These are phyloP conservation scores for Rhizopogon vinicolor DNA, from an alignment of 768 basidiomycete genomes.

Conservation along the genomic window DNA sequence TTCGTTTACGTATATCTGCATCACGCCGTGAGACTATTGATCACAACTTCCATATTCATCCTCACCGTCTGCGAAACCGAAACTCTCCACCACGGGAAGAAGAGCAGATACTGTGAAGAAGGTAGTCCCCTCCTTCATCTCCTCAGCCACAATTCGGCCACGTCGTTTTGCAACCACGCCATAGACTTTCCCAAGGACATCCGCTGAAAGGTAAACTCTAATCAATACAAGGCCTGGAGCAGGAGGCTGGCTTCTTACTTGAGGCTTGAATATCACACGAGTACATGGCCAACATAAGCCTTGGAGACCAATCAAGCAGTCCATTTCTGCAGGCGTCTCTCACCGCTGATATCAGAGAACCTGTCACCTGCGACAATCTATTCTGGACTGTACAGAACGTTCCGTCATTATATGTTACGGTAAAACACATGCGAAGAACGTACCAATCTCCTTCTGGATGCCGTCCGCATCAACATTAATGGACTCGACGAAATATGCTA, in stretches of 20 bases:
- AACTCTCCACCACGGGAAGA: conserved; percentile 94
- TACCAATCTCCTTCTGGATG: conserved; percentile 65
- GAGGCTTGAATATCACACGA: conserved; percentile 98
- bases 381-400: conserved; percentile 56
- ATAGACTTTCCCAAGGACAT: conserved; percentile 96
- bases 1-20: conserved; percentile 90
- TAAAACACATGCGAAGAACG: conserved; percentile 17
- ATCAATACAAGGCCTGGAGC: conserved; percentile 7
- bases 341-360: conserved; percentile 84
- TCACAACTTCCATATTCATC: background rate
- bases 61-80: conserved; percentile 94
- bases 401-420: conserved; percentile 8
- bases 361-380: conserved; percentile 77
- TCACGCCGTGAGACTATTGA: background rate
- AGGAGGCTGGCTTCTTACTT: conserved; percentile 48
- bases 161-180: conserved; percentile 89
- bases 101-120: conserved; percentile 92
- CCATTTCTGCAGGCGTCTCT: conserved; percentile 89
- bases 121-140: conserved; percentile 96
- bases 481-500: conserved; percentile 86
- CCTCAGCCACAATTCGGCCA: conserved; percentile 91
- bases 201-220: conserved; percentile 47
- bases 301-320: conserved; percentile 94
- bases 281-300: conserved; percentile 98
- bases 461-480: conserved; percentile 57